phyloP scores from a whole-genome alignment of 1,284 basidiomycete genomes.

The Ceratobasidium sp. region DNA sequence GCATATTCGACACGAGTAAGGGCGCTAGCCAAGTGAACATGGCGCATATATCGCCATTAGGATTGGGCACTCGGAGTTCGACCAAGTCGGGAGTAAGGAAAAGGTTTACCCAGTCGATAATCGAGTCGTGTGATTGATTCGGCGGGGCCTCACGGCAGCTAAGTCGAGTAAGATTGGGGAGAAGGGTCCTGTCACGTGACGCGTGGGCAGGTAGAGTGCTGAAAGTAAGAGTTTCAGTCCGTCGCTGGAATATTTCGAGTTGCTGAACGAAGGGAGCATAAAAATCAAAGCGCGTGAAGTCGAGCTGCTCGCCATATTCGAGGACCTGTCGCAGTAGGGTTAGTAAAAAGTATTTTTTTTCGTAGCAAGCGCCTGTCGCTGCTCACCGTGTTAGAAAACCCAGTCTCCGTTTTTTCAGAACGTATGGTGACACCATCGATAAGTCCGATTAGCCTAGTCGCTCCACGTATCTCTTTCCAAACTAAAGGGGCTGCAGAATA shows the following conservation, averaged over 20 bases:
- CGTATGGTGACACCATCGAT: slow-evolving; percentile 5
- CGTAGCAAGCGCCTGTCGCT: neutral
- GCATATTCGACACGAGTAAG: slow-evolving; percentile 28
- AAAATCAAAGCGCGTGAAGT: slow-evolving; percentile 33
- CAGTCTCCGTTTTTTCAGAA: neutral
- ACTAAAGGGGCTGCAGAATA: slow-evolving; percentile 14
- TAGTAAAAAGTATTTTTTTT: neutral
- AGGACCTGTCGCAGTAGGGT: neutral
- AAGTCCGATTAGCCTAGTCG: slow-evolving; percentile 17
- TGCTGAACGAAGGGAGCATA: slow-evolving; percentile 6
- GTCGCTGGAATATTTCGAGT: slow-evolving; percentile 18
- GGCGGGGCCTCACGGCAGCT: slow-evolving; percentile 26
- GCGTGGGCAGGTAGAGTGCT: neutral
- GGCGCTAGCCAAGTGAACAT: slow-evolving; percentile 35
- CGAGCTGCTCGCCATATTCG: slow-evolving; percentile 6
- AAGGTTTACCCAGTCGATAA: slow-evolving; percentile 32
- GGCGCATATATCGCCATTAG: slow-evolving; percentile 32
- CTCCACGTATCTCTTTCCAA: slow-evolving; percentile 30
- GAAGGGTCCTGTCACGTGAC: slow-evolving; percentile 1
- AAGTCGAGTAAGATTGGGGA: slow-evolving; percentile 29
- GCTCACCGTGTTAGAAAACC: slow-evolving; percentile 21
- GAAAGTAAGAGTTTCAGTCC: slow-evolving; percentile 15
- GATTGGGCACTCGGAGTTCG: slow-evolving; percentile 28
- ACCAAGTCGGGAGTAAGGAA: slow-evolving; percentile 33
- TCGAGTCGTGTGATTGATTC: slow-evolving; percentile 30